phyloP scores from a whole-genome alignment of 257 asterid species.

The Fraxinus cuspidata region DNA sequence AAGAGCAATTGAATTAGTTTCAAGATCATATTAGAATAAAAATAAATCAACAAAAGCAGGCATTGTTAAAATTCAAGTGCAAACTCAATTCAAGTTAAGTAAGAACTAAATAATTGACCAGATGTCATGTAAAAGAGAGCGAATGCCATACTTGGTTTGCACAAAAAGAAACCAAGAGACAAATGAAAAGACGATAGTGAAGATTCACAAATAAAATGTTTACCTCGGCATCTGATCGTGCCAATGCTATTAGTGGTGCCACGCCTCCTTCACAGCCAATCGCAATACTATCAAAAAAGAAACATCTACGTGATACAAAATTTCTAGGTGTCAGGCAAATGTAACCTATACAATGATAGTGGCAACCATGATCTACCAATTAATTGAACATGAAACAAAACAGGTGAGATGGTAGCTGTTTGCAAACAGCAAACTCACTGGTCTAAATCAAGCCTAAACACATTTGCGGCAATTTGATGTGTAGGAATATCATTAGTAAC shows the following conservation, averaged over 20 bases:
- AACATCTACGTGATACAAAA: constrained; percentile 22
- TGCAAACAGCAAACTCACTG: not conserved
- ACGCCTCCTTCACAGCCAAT: constrained; percentile 60
- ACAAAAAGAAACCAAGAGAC: constrained; percentile 7
- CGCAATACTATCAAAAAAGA: constrained; percentile 42
- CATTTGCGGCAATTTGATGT: not conserved
- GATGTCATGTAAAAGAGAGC: not conserved
- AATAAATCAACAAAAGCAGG: constrained; percentile 3
- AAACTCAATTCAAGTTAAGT: constrained; percentile 1
- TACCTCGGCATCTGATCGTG: constrained; percentile 54
- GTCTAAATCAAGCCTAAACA: not conserved
- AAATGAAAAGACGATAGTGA: constrained; percentile 11
- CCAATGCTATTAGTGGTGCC: constrained; percentile 54
- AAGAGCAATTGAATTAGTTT: not conserved
- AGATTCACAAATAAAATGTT: not conserved
- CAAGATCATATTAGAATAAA: not conserved
- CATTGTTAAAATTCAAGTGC: not conserved
- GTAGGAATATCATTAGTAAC: not conserved
- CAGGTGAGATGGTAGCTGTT: not conserved
- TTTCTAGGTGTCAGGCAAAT: constrained; percentile 11
- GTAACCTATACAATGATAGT: not conserved
- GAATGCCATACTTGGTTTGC: not conserved
- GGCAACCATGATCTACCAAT: not conserved
- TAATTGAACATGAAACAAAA: not conserved
- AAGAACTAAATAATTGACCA: constrained; percentile 13